Evolutionary conservation across 1,284 basidiomycete genomes (phyloP).

Genomic region (Leccinum fuscescens): DNA sequence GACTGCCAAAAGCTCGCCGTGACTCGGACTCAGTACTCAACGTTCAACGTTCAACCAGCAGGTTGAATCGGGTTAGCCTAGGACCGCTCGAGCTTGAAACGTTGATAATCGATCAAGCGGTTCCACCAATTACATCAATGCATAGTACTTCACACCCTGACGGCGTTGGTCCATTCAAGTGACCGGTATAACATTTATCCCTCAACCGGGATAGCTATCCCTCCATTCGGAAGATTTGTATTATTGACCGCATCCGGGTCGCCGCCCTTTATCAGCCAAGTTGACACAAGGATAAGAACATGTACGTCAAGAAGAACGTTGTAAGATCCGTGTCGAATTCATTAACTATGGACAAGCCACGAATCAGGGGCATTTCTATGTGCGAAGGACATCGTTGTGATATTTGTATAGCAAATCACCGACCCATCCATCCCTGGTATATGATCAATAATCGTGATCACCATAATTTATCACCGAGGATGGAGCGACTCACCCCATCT

Average conservation of each 20-base stretch:
- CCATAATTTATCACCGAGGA: slow-evolving; percentile 14
- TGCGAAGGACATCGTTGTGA: not conserved
- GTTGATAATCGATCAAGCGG: not conserved
- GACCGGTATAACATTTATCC: slow-evolving; percentile 1
- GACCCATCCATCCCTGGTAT: slow-evolving; percentile 65
- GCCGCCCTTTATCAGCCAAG: slow-evolving; percentile 2
- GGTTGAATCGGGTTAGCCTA: not conserved
- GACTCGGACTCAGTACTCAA: not conserved
- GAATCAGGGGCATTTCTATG: slow-evolving; percentile 1
- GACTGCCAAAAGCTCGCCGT: not conserved
- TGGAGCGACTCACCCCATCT: slow-evolving; percentile 56
- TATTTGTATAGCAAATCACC: slow-evolving; percentile 32
- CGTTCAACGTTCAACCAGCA: not conserved
- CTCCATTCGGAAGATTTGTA: slow-evolving; percentile 15
- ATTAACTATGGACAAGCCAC: slow-evolving; percentile 3
- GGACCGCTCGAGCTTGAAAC: not conserved
- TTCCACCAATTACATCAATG: not conserved
- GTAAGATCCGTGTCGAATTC: not conserved
- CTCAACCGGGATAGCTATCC: not conserved
- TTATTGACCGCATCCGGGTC: slow-evolving; percentile 9
- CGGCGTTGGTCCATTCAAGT: not conserved
- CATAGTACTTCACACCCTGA: slow-evolving; percentile 1
- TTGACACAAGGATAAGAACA: slow-evolving; percentile 4
- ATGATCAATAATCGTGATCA: slow-evolving; percentile 11
- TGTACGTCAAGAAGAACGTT: slow-evolving; percentile 22